Evolutionary conservation across 345 rosid species (phyloP).

Genomic region (Laguncularia racemosa): DNA sequence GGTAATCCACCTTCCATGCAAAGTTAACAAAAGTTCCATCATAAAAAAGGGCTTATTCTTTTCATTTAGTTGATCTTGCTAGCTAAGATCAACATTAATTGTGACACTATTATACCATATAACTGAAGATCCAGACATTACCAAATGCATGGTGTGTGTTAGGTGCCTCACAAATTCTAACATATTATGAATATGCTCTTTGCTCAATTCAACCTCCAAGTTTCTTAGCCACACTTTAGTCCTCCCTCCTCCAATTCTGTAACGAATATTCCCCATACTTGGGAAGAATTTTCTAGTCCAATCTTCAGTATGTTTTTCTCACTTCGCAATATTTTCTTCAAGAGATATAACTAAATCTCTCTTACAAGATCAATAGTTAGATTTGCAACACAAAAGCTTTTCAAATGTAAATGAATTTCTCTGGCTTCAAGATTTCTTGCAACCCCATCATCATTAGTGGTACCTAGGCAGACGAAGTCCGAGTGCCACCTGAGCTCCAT

Average conservation of each 20-base stretch:
- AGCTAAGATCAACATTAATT: slow-evolving; percentile 39
- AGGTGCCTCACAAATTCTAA: slow-evolving; percentile 66
- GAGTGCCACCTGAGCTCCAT: no score
- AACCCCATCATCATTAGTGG: no score
- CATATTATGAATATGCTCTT: slow-evolving; percentile 41
- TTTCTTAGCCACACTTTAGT: slow-evolving; percentile 82
- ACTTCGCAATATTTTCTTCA: no score
- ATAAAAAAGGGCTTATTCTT: slow-evolving; percentile 71
- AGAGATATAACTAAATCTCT: no score
- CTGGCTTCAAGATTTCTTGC: no score
- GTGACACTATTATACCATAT: slow-evolving; percentile 78
- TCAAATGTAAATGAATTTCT: no score
- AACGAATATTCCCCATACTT: slow-evolving; percentile 85
- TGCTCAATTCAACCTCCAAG: slow-evolving; percentile 49
- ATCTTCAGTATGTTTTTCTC: no score
- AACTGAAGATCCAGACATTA: slow-evolving; percentile 59
- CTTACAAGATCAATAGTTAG: no score
- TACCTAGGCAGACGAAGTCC: no score
- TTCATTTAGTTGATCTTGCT: slow-evolving; percentile 62
- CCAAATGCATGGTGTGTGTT: slow-evolving; percentile 57
- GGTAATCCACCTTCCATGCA: slow-evolving; percentile 65
- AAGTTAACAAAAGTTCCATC: slow-evolving; percentile 78
- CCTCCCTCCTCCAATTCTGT: no score
- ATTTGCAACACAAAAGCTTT: no score
- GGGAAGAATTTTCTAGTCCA: no score